Evolutionary conservation across 352 stramenopile genomes (phyloP), one percentile per base, ranked within the genome.

Genomic region (Globisporangium mamillatum): DNA sequence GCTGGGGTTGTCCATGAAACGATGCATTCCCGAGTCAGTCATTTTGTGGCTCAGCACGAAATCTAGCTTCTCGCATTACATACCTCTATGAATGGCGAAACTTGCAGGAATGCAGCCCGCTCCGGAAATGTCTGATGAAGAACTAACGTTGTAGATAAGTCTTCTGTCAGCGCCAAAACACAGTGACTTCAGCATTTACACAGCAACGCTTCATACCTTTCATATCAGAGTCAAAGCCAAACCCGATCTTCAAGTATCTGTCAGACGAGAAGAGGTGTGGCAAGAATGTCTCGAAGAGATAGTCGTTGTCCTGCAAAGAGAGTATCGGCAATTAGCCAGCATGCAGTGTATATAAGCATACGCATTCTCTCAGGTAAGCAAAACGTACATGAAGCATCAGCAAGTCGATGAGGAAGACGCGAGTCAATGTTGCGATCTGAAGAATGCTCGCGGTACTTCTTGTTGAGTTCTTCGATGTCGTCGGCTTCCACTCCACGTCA

Each of bases 61-160:
- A 52, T 52, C 44, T 5, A 52, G 16, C 6, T 24, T 24, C 44
- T 52, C 18, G 18, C 44, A 52, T 12, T 52, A 4, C 20, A 8
- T 64, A 82, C 76, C 59, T 92, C 83, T 8, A 90, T 32, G 41
- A 92, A 87, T 3, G 76, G 73, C 1, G 54, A 36, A 7, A 92
- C 67, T 12, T 60, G 58, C 1, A 50, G 50, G 52, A 90, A 90
- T 3, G 64, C 75, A 22, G 57, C 10, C 64, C 74, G 73, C 61
- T 92, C 83, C 1, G 83, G 81, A 66, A 92, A 92, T 3, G 81
- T 92, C 69, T 87, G 80, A 36, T 81, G 75, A 16, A 92, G 58
- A 22, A 90, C 83, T 52, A 52, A 24, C 6, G 7, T 22, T 52
- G 16, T 89, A 60, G 16, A 46, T 14, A 22, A 22, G 14, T 9